Evolutionary conservation across 208 protist genomes (phyloP).

Genomic region (Crithidia bombi): DNA sequence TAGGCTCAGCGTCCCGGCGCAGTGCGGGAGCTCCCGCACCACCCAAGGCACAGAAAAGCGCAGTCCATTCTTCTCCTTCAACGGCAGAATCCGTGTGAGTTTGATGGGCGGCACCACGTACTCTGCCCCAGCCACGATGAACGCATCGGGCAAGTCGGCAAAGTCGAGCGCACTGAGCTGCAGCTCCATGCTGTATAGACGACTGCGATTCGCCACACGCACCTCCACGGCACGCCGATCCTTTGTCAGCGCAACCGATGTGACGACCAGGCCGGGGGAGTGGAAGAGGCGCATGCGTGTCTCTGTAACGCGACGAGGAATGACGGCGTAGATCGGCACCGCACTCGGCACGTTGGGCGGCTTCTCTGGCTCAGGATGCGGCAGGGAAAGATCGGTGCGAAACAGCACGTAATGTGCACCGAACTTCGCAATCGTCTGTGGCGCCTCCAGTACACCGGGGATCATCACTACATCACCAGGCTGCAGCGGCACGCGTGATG

Average conservation of each 20-base stretch:
- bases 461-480: constrained; percentile 71
- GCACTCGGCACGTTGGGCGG: constrained; percentile 74
- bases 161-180: constrained; percentile 70
- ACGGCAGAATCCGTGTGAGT: constrained; percentile 57
- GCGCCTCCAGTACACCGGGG: constrained; percentile 59
- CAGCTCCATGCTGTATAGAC: constrained; percentile 77
- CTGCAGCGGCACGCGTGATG: constrained; percentile 44
- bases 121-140: constrained; percentile 77
- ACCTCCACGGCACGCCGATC: constrained; percentile 79
- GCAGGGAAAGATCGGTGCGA: constrained; percentile 72
- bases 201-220: constrained; percentile 73
- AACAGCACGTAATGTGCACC: constrained; percentile 76
- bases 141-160: constrained; percentile 58
- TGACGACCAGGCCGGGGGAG: constrained; percentile 65
- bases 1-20: constrained; percentile 57
- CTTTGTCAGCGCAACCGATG: constrained; percentile 57
- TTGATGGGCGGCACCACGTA: constrained; percentile 85
- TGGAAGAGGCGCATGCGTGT: constrained; percentile 86
- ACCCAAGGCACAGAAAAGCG: constrained; percentile 69
- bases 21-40: constrained; percentile 68
- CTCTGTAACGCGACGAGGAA: constrained; percentile 82
- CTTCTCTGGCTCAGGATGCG: constrained; percentile 58
- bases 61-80: constrained; percentile 22
- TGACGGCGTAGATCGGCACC: constrained; percentile 88
- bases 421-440: constrained; percentile 48